Base-by-base conservation (phyloP, 768 basidiomycete genomes). In the Leucocoprinus leucothites region DNA sequence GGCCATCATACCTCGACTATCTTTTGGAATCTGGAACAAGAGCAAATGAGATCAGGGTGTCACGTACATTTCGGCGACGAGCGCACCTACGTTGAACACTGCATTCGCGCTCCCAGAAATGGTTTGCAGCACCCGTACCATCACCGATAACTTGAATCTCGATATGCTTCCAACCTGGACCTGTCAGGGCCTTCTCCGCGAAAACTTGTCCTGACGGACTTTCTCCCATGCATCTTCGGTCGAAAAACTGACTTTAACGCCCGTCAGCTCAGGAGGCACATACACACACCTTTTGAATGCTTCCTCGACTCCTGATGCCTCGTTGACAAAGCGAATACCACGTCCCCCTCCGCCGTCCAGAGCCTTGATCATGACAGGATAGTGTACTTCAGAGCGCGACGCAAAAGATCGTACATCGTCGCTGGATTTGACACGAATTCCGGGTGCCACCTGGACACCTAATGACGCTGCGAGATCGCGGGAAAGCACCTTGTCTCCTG, bases 101-200 rank as follows among this genome's bases (percentile, higher is more conserved):
- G 65, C 93, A 95, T 67, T 95, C 93, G 61, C 93, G 85, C 70
- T 94, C 93, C 68, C 93, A 94, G 43, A 94, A 77, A 67, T 94
- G 92, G 44, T 89, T 86, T 21, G 86, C 84, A 69, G 86, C 86
- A 26, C 91, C 92, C 35, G 78, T 66, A 1, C 78, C 81, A 65
- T 94, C 93, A 13, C 89, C 93, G 44, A 95, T 75, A 42, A 94
- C 73, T 68, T 94, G 92, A 24, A 92, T 86, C 69, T 94, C 93
- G 54, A 95, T 89, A 64, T 95, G 93, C 63, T 89, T 83, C 74
- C 76, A 77, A 8, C 63, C 67, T n/a, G 87, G 87, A 35, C 86
- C 85, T 59, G 89, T 87, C 48, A 94, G 75, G 61, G 86, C 87
- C 65, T 89, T 86, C 67, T 94, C 92, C 60, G 91, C 91, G 69